Base-by-base conservation (phyloP, 164 flowering plant species). In the Annona cherimola region DNA sequence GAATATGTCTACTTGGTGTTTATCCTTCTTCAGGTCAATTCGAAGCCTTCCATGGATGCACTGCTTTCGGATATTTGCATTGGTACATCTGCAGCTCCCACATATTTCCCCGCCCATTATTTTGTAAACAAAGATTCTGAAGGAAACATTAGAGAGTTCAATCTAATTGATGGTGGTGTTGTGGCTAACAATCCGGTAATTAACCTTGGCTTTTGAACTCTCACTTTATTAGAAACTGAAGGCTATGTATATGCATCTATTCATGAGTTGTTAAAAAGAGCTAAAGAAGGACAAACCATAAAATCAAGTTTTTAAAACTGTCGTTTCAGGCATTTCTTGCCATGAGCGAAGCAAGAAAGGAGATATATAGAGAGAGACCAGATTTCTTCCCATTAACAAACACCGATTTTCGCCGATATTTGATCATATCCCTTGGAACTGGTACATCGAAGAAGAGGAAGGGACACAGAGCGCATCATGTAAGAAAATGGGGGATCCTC, bases 341-440 rank as follows among this genome's bases (percentile, higher is more conserved):
- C 6, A 77, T 86, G 41, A 81, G 77, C 66, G 78, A 82, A n/a
- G 63, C 85, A 8, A 41, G 71, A 0, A 84, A 70, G 54, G 81
- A 81, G 75, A 79, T 76, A 41, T 40, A 69, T 76, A 46, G 19
- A 73, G 70, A 74, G 35, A 81, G 71, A 20, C 63, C 71, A 19
- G 71, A 76, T 45, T 71, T 74, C 12, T 16, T 44, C 14, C 71
- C 74, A 3, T 74, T 75, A 20, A 44, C 77, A 40, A 82, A 84
- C 4, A 71, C 75, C 77, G 83, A 83, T 61, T 46, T 68, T 69
- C 70, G 67, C 39, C 71, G 71, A n/a, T 74, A 79, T 78, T 64
- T 85, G 66, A 85, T 87, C n/a, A 67, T 85, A 60, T 87, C 91
- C 12, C 71, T 88, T 1, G 92, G 90, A 9, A 85, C 89, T 0